Evolutionary conservation across 1,284 basidiomycete species (phyloP).

Genomic region (Sporisorium graminicola): DNA sequence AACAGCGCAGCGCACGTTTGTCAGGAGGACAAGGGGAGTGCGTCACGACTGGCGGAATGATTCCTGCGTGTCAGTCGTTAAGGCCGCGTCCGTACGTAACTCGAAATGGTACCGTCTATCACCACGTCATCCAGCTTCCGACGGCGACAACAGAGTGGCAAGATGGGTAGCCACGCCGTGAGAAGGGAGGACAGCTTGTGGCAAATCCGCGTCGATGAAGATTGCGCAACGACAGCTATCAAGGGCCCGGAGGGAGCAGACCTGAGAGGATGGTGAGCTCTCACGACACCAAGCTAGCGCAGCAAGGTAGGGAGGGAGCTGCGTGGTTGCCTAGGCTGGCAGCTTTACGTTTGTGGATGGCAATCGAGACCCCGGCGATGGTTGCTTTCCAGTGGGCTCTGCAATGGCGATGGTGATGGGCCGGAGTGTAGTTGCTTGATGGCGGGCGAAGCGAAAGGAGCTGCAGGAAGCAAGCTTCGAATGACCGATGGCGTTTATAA

Average conservation of each 20-base stretch:
- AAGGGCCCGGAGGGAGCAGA: not conserved
- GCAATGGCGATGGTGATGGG: slow-evolving; percentile 9
- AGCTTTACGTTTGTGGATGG: not conserved
- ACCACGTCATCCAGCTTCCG: not conserved
- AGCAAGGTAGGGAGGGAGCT: not conserved
- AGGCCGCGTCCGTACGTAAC: not conserved
- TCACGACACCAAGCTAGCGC: not conserved
- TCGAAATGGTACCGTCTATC: not conserved
- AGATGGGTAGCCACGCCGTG: not conserved
- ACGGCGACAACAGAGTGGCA: not conserved
- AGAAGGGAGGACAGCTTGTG: not conserved
- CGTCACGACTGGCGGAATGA: not conserved
- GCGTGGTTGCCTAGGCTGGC: not conserved
- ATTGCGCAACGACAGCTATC: not conserved
- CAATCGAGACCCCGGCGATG: not conserved
- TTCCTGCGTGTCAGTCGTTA: not conserved
- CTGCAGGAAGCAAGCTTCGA: slow-evolving; percentile 11
- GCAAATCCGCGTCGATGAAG: no score
- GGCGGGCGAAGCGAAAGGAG: slow-evolving; percentile 20
- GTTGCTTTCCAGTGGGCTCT: slow-evolving; percentile 5
- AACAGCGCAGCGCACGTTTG: not conserved
- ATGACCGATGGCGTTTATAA: slow-evolving; percentile 28
- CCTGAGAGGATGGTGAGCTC: not conserved
- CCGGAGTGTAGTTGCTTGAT: not conserved
- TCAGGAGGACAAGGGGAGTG: no score